Percentiles rank a stretch among this genome's conserved stretches.
phyloP scores from a whole-genome alignment of 2,329 filamentous ascomycete genomes.

The Calonectria montana region DNA sequence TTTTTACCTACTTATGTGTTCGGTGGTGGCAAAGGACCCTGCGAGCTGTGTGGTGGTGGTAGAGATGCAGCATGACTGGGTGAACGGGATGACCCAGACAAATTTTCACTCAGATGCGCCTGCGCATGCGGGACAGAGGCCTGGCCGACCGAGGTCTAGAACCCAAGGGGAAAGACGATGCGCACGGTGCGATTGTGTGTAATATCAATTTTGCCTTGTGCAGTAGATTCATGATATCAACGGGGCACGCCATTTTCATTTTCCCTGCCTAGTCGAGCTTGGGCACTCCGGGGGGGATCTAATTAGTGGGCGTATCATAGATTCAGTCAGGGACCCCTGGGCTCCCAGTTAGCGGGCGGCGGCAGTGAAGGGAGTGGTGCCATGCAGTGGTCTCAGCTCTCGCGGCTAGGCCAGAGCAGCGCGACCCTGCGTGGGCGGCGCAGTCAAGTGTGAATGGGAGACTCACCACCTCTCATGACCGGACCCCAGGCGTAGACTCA shows the following conservation, averaged over 20 bases:
- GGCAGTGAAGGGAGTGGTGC: constrained; percentile 17
- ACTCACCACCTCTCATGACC: background rate
- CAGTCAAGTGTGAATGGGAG: background rate
- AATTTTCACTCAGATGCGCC: constrained; percentile 16
- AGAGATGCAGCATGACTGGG: constrained; percentile 5
- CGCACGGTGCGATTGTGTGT: background rate
- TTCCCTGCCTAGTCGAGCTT: constrained; percentile 2
- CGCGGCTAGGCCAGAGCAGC: constrained; percentile 1
- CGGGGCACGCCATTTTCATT: background rate
- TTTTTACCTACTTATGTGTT: no score
- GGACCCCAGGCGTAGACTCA: background rate
- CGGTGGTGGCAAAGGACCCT: background rate
- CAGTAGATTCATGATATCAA: background rate
- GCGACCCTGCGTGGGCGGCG: background rate
- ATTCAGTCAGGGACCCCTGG: constrained; percentile 1
- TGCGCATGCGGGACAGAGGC: background rate
- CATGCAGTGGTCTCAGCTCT: constrained; percentile 20
- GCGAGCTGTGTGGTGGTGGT: constrained; percentile 2
- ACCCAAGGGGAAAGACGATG: constrained; percentile 8
- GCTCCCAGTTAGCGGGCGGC: background rate
- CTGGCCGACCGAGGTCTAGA: constrained; percentile 3
- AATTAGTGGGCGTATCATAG: constrained; percentile 10
- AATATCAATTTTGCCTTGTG: background rate
- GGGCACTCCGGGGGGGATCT: background rate
- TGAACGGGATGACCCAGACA: constrained; percentile 3